phyloP scores from a whole-genome alignment of 805 yeast species.

The Metschnikowia chrysomelidarum region DNA sequence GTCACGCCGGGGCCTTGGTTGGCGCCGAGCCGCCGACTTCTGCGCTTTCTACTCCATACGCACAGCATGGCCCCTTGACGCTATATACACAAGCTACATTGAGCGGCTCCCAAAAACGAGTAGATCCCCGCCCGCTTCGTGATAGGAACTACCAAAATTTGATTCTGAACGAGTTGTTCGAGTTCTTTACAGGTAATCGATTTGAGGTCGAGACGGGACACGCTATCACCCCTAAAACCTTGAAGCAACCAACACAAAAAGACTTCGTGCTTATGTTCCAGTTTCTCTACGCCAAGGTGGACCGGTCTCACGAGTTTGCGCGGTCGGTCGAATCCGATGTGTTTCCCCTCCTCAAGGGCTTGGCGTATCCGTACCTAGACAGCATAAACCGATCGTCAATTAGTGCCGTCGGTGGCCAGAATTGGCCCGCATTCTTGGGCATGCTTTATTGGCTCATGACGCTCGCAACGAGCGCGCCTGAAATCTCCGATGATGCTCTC shows the following conservation, averaged over 20 bases:
- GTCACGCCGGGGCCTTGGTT: not conserved
- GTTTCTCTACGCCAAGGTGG: conserved; percentile 73
- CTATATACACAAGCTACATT: conserved; percentile 1
- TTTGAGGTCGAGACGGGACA: conserved; percentile 77
- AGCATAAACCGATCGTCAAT: conserved; percentile 80
- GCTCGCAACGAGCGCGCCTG: conserved; percentile 39
- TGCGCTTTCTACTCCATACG: conserved; percentile 8
- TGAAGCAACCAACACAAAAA: conserved; percentile 80
- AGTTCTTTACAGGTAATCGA: conserved; percentile 58
- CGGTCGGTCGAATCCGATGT: conserved; percentile 75
- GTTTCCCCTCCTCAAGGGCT: conserved; percentile 56
- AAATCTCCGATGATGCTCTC: conserved; percentile 26
- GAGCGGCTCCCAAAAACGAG: conserved; percentile 1
- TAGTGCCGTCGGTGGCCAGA: conserved; percentile 86
- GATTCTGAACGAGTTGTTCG: conserved; percentile 66
- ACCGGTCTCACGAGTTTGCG: conserved; percentile 72
- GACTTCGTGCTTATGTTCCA: conserved; percentile 78
- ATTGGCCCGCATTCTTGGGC: conserved; percentile 82
- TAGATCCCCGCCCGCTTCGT: conserved; percentile 75
- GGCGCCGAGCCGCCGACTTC: conserved; percentile 1
- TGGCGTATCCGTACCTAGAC: conserved; percentile 79
- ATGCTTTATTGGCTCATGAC: conserved; percentile 80
- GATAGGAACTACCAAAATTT: conserved; percentile 65
- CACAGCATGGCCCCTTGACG: conserved; percentile 9
- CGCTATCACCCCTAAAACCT: conserved; percentile 59